Percentiles rank a stretch among this genome's conserved stretches.
Conservation (phyloP, 2,329 filamentous ascomycete species). For the Pseudocercospora fijiensis region DNA sequence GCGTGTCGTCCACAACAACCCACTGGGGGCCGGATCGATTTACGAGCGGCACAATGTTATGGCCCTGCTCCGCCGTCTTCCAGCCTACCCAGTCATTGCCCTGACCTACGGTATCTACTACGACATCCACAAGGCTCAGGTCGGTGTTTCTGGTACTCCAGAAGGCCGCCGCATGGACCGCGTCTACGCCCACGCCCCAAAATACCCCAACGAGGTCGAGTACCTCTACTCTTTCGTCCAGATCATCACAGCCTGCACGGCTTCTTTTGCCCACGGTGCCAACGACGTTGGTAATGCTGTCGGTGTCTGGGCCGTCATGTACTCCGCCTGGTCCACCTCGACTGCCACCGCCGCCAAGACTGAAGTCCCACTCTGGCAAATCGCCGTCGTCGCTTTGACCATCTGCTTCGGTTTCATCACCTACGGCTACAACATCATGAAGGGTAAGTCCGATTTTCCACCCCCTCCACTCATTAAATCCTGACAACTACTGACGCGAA, state of each 20-base stretch:
- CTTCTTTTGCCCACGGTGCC: slow-evolving; percentile 66
- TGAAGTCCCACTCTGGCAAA: slow-evolving; percentile 59
- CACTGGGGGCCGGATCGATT: slow-evolving; percentile 14
- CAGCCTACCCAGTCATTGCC: slow-evolving; percentile 15
- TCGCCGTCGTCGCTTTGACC: slow-evolving; percentile 53
- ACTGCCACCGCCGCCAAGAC: slow-evolving; percentile 43
- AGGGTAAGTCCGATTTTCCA: neutral
- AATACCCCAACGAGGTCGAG: slow-evolving; percentile 61
- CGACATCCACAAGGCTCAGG: slow-evolving; percentile 41
- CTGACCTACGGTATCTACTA: slow-evolving; percentile 32
- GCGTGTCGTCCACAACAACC: slow-evolving; percentile 16
- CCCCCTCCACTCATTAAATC: neutral
- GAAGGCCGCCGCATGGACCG: slow-evolving; percentile 44
- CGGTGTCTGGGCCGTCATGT: slow-evolving; percentile 62
- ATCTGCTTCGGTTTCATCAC: slow-evolving; percentile 59
- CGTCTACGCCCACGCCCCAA: slow-evolving; percentile 56
- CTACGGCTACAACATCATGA: slow-evolving; percentile 63
- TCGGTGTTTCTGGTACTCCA: slow-evolving; percentile 21
- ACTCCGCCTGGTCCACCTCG: slow-evolving; percentile 56
- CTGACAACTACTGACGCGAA: slow-evolving; percentile 55
- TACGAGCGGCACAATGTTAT: slow-evolving; percentile 18
- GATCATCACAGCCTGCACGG: slow-evolving; percentile 65
- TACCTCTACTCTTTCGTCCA: slow-evolving; percentile 65
- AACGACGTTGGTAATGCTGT: slow-evolving; percentile 62
- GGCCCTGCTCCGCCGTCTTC: slow-evolving; percentile 13